These are phyloP conservation scores for Dactylellina leptospora DNA, from an alignment of 2,329 filamentous ascomycete genomes.

Conservation along the genomic window DNA sequence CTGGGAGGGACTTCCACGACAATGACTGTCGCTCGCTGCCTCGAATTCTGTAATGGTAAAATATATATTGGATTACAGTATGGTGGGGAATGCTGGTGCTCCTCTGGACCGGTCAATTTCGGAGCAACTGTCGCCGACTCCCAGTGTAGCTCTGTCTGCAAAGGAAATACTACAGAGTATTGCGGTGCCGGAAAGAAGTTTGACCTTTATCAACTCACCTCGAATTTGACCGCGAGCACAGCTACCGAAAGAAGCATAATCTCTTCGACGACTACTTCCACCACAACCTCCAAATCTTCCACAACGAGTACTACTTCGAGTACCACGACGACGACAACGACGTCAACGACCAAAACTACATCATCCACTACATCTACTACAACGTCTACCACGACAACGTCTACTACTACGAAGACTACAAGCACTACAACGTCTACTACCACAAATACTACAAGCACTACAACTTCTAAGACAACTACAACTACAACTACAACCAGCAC, in stretches of 20 bases:
- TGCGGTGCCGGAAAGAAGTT: constrained; percentile 46
- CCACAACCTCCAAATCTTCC: constrained; percentile 19
- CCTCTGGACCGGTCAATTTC: constrained; percentile 6
- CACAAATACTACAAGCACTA: constrained; percentile 8
- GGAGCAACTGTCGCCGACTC: constrained; percentile 13
- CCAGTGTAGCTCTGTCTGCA: constrained; percentile 26
- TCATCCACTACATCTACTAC: constrained; percentile 31
- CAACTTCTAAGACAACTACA: constrained; percentile 1
- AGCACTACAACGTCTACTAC: background rate
- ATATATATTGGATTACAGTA: constrained; percentile 53
- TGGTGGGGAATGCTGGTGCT: constrained; percentile 44
- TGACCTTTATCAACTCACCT: constrained; percentile 38
- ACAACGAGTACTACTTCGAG: constrained; percentile 45
- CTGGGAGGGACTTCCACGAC: constrained; percentile 24
- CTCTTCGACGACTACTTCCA: constrained; percentile 50
- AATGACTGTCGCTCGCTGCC: constrained; percentile 52
- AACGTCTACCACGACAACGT: background rate
- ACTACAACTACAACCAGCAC: background rate
- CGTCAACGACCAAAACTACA: constrained; percentile 39
- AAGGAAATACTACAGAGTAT: constrained; percentile 48
- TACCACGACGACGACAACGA: constrained; percentile 27
- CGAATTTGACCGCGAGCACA: constrained; percentile 15
- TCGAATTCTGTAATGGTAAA: constrained; percentile 36
- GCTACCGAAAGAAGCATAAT: too few species aligned
- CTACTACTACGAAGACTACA: background rate